Evolutionary conservation across 2,329 filamentous ascomycete genomes (phyloP).

Genomic region (Diaporthe amygdali): DNA sequence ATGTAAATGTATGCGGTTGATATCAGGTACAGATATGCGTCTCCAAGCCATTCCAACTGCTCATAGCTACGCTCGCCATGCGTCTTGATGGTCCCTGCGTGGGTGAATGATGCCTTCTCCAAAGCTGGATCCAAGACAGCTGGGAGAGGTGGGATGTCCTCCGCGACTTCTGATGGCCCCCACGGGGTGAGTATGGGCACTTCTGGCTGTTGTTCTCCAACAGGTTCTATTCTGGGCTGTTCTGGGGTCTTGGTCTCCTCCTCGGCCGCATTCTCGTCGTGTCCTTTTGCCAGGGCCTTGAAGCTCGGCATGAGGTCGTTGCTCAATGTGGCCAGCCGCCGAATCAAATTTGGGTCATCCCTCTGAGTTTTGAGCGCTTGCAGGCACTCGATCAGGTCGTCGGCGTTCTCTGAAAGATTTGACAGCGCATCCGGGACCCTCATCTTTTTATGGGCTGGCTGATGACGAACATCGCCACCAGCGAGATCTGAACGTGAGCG

Average conservation of each 20-base stretch:
- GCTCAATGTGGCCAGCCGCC: conserved; percentile 28
- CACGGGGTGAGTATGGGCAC: conserved; percentile 48
- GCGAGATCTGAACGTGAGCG: conserved; percentile 33
- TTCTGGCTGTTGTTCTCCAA: conserved; percentile 18
- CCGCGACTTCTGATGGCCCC: conserved; percentile 54
- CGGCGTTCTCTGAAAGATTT: conserved; percentile 39
- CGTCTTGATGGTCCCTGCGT: conserved; percentile 53
- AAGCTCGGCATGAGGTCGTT: conserved; percentile 21
- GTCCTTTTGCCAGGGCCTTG: conserved; percentile 5
- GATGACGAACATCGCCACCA: conserved; percentile 5
- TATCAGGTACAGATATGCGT: conserved; percentile 82
- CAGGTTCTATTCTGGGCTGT: conserved; percentile 18
- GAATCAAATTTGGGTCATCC: conserved; percentile 28
- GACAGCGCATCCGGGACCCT: conserved; percentile 32
- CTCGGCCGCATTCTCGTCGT: background rate
- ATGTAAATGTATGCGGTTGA: conserved; percentile 77
- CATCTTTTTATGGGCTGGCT: conserved; percentile 28
- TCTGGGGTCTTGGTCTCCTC: background rate
- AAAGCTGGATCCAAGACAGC: conserved; percentile 63
- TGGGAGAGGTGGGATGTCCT: conserved; percentile 63
- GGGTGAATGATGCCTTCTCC: conserved; percentile 70
- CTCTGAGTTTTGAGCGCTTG: conserved; percentile 34
- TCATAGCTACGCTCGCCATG: conserved; percentile 68
- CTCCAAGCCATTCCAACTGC: conserved; percentile 85
- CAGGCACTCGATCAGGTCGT: conserved; percentile 45